phyloP scores from a whole-genome alignment of 495 filamentous ascomycete species.

The Hypomontagnella submonticulosa region DNA sequence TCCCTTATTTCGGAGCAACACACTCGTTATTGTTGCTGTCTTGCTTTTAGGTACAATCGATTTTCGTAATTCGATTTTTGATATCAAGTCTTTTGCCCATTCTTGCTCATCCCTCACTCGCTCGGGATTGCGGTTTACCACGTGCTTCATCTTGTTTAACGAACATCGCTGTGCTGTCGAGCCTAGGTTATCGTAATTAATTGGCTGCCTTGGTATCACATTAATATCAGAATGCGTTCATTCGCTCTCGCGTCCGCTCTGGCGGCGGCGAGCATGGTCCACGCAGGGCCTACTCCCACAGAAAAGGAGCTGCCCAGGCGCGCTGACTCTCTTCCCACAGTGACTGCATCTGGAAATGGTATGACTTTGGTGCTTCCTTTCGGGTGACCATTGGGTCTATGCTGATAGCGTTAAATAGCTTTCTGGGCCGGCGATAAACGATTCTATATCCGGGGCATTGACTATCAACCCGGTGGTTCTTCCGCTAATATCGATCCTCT shows the following conservation, averaged over 20 bases:
- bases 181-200: slow-evolving; percentile 11
- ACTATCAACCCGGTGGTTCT: slow-evolving; percentile 94
- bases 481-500: slow-evolving; percentile 83
- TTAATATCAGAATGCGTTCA: slow-evolving; percentile 64
- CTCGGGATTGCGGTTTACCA: slow-evolving; percentile 28
- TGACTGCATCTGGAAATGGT: slow-evolving; percentile 63
- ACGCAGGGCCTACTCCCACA: slow-evolving; percentile 66
- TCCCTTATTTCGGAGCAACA: slow-evolving; percentile 49
- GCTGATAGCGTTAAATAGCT: slow-evolving; percentile 60
- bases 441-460: slow-evolving; percentile 95
- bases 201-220: slow-evolving; percentile 23
- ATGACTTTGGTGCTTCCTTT: slow-evolving; percentile 14
- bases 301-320: slow-evolving; percentile 68
- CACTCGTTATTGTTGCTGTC: slow-evolving; percentile 53
- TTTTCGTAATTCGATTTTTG: slow-evolving; percentile 25
- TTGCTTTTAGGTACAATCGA: slow-evolving; percentile 49
- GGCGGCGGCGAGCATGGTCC: slow-evolving; percentile 64
- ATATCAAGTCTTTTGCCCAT: slow-evolving; percentile 29
- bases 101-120: slow-evolving; percentile 31
- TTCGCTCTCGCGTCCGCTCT: slow-evolving; percentile 61
- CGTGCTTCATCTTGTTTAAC: slow-evolving; percentile 27
- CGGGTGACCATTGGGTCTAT: not conserved
- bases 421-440: slow-evolving; percentile 86
- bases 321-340: slow-evolving; percentile 52
- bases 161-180: slow-evolving; percentile 2